These are phyloP conservation scores for Amborella trichopoda DNA, from an alignment of 164 flowering plant species.

Conservation along the genomic window DNA sequence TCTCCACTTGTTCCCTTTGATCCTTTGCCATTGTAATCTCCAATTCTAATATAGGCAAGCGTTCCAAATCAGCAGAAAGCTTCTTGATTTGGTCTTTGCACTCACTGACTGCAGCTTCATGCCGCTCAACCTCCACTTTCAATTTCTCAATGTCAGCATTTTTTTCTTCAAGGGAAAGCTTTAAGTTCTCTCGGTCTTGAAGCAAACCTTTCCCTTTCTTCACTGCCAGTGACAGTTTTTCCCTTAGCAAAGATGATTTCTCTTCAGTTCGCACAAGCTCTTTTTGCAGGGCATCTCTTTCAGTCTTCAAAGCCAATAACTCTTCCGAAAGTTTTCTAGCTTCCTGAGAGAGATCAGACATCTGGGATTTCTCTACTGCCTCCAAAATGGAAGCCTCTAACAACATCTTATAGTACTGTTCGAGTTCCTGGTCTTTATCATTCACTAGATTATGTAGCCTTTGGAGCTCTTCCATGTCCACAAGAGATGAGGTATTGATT, in stretches of 20 bases:
- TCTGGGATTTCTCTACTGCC: conserved; percentile 22
- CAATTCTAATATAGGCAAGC: conserved; percentile 42
- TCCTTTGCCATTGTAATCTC: conserved; percentile 39
- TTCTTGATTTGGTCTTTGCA: conserved; percentile 31
- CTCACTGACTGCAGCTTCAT: conserved; percentile 29
- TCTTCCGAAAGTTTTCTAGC: conserved; percentile 29
- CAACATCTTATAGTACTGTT: conserved; percentile 32
- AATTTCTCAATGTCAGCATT: conserved; percentile 59
- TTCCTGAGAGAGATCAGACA: conserved; percentile 28
- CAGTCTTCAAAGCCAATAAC: conserved; percentile 32
- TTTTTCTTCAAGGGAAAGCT: conserved; percentile 48
- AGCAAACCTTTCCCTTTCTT: conserved; percentile 96
- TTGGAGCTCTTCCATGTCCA: conserved; percentile 32
- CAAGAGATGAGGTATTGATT: conserved; percentile 14
- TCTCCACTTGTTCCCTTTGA: conserved; percentile 50
- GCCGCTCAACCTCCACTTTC: conserved; percentile 48
- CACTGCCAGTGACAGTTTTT: conserved; percentile 90
- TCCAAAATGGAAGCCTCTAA: conserved; percentile 39
- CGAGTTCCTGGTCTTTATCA: conserved; percentile 42
- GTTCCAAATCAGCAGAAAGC: conserved; percentile 37
- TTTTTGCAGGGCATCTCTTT: conserved; percentile 39
- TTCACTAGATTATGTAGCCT: conserved; percentile 40
- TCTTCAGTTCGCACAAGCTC: conserved; percentile 70
- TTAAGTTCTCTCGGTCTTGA: conserved; percentile 76
- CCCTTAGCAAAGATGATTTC: conserved; percentile 57